Base-by-base conservation (phyloP, 169 alveolate species). In the Cryptosporidium baileyi region DNA sequence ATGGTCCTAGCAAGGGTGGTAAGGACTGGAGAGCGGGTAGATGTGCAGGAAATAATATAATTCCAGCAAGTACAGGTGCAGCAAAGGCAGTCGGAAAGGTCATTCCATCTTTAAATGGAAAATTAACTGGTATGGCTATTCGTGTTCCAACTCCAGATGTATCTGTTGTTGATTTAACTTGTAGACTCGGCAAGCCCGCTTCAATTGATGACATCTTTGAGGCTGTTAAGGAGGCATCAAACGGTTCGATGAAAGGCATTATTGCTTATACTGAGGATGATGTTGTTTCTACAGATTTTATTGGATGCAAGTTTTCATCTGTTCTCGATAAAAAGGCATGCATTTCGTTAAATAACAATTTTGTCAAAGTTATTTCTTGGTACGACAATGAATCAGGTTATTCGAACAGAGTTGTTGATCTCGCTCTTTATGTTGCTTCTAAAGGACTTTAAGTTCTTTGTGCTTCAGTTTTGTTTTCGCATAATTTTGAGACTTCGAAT, bases 21-120 rank as follows among this genome's bases (percentile, higher is more conserved):
- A 98, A 98, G 93, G 99, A 98, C 96, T 98, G 99, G 99, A 95
- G 99, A 89, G 99, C 99, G 40, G 99, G 99, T 43, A 94, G 99
- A 67, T 97, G 99, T 81, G 99, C 99, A 8, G 96, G 97, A 41
- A 93, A 92, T 85, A 98, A 98, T 94, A 96, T 98, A 82, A 97
- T 98, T 85, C 99, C 99, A 26, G 96, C 99, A 8, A 88, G 98
- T 85, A 98, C 99, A 26, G 99, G 99, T 32, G 99, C 99, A 60
- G 99, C 99, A 30, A 98, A 98, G 92, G 99, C 99, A 22, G 99
- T 98, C 40, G 99, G 99, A 45, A 96, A 97, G 91, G 99, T 97
- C 54, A 94, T 98, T 74, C 99, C 99, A 34, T 97, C 94, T 44
- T 88, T 97, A 47, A 96, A 97, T 93, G 99, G 99, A 63, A 98